Evolutionary conservation across 2,329 filamentous ascomycete genomes (phyloP).

Genomic region (Pseudocercospora crystallina): DNA sequence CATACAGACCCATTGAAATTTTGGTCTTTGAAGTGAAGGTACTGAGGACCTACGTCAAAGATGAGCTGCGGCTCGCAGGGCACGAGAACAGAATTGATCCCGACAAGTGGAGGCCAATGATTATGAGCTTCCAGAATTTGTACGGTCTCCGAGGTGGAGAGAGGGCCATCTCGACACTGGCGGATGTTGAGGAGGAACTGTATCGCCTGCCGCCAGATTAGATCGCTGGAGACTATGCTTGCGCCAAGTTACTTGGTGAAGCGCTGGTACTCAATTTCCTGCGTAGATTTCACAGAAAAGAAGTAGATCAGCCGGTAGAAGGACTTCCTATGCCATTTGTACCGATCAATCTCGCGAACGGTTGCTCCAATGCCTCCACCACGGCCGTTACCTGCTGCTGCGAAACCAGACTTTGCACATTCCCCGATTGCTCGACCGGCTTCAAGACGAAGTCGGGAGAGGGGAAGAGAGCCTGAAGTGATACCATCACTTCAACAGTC

Average conservation of each 20-base stretch:
- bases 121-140: slow-evolving; percentile 9
- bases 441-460: neutral
- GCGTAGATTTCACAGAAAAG: neutral
- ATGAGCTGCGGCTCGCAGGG: slow-evolving; percentile 5
- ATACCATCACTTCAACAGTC: slow-evolving; percentile 7
- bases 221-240: neutral
- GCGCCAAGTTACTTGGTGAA: no score
- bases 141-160: slow-evolving; percentile 5
- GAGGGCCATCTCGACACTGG: slow-evolving; percentile 2
- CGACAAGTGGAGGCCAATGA: slow-evolving; percentile 10
- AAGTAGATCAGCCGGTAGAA: neutral
- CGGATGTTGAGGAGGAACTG: slow-evolving; percentile 2
- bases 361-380: slow-evolving; percentile 10
- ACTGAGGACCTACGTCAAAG: slow-evolving; percentile 6
- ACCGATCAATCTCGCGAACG: neutral
- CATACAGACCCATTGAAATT: neutral
- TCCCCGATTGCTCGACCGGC: neutral
- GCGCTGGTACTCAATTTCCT: no score
- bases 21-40: neutral
- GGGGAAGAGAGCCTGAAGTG: slow-evolving; percentile 4
- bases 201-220: slow-evolving; percentile 1
- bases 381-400: slow-evolving; percentile 6
- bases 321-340: neutral
- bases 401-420: neutral
- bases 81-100: slow-evolving; percentile 5